Percentiles rank a stretch among this genome's conserved stretches.
Conservation (phyloP, 805 yeast species). For the Cyberlindnera japonica region DNA sequence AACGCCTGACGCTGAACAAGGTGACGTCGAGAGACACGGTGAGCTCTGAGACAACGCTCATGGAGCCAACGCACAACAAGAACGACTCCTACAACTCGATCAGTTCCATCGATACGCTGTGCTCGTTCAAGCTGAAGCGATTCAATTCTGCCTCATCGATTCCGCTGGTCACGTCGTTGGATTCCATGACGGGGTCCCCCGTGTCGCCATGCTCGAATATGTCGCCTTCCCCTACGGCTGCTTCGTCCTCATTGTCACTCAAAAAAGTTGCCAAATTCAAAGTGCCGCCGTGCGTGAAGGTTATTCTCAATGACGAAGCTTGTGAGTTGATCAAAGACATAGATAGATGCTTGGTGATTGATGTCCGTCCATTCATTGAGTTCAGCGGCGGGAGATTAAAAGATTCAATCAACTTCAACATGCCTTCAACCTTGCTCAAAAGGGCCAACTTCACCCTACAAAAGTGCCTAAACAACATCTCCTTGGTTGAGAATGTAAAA, state of each 20-base stretch:
- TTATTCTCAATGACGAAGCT: constrained; percentile 11
- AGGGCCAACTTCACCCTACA: constrained; percentile 66
- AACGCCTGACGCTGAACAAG: constrained; percentile 3
- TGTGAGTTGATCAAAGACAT: constrained; percentile 10
- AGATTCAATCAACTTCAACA: constrained; percentile 69
- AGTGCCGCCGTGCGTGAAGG: constrained; percentile 13
- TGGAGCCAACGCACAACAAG: constrained; percentile 18
- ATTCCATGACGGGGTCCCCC: constrained; percentile 7
- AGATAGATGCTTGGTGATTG: constrained; percentile 49
- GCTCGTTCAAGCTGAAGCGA: constrained; percentile 16
- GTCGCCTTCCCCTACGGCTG: constrained; percentile 7
- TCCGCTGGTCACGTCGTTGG: constrained; percentile 2
- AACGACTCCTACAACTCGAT: constrained; percentile 19
- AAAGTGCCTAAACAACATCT: constrained; percentile 59
- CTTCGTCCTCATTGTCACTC: constrained; percentile 1
- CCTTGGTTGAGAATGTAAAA: constrained; percentile 45
- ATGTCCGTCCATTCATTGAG: constrained; percentile 78
- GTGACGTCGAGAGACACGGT: constrained; percentile 15
- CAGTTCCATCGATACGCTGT: constrained; percentile 19
- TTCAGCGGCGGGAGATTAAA: constrained; percentile 54
- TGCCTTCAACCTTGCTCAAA: constrained; percentile 85
- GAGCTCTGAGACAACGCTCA: constrained; percentile 10
- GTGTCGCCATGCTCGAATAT: constrained; percentile 4
- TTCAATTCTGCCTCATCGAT: constrained; percentile 21
- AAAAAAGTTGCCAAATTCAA: constrained; percentile 20